Percentiles rank a stretch among this genome's conserved stretches.
phyloP scores from a whole-genome alignment of 257 asterid species.

The Echium plantagineum region DNA sequence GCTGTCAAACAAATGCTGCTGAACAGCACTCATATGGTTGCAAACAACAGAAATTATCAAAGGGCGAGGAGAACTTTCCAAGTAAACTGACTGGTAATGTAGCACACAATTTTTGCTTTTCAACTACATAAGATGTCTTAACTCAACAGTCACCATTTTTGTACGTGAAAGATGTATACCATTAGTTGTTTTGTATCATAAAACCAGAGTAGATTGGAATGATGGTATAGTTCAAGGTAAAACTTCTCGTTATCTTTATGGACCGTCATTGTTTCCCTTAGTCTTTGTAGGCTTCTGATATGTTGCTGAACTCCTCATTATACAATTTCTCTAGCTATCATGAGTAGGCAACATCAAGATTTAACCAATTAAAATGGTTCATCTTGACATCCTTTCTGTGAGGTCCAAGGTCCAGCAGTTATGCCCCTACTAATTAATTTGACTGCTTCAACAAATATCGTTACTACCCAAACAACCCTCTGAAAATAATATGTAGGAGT shows the following conservation, averaged over 20 bases:
- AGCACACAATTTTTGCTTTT: not conserved
- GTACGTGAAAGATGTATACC: not conserved
- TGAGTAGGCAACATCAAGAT: not conserved
- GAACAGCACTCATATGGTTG: conserved; percentile 17
- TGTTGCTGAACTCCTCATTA: not conserved
- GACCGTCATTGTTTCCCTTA: not conserved
- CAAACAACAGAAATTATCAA: conserved; percentile 16
- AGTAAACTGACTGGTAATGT: conserved; percentile 36
- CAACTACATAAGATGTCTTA: not conserved
- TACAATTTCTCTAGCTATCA: not conserved
- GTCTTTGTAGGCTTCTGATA: not conserved
- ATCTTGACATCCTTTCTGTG: no score
- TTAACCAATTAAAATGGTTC: not conserved
- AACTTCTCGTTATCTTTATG: no score
- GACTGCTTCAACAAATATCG: not conserved
- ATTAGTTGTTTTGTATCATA: no score
- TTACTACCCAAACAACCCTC: not conserved
- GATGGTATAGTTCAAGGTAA: not conserved
- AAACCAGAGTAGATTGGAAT: not conserved
- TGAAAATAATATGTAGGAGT: no score
- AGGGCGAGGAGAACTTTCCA: conserved; percentile 20
- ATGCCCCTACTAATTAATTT: not conserved
- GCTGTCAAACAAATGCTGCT: conserved; percentile 21
- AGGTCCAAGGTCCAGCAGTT: not conserved
- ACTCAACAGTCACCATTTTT: not conserved